Conservation (phyloP, 176 grass and related monocot genomes). For the Echinochloa phyllopogon region DNA sequence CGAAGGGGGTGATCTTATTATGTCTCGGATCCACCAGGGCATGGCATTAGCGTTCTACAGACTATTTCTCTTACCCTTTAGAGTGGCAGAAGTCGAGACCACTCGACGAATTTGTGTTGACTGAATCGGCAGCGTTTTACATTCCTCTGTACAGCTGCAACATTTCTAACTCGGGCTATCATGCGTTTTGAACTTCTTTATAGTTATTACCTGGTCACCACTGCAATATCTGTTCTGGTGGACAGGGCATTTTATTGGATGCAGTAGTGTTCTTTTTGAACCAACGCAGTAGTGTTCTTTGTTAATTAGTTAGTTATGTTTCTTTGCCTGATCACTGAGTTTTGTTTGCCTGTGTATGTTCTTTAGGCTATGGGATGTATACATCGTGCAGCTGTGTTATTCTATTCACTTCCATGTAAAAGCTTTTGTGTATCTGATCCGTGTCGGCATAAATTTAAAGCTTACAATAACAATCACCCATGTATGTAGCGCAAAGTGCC, state of each 20-base stretch:
- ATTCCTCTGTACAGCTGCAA: conserved; percentile 57
- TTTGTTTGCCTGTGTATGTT: conserved; percentile 30
- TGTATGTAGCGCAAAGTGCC: background rate
- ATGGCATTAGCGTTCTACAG: conserved; percentile 48
- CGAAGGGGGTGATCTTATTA: conserved; percentile 58
- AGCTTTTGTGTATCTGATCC: background rate
- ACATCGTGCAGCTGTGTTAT: conserved; percentile 21
- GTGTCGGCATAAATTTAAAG: background rate
- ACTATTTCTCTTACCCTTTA: background rate
- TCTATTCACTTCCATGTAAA: background rate
- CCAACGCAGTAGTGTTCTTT: conserved; percentile 19
- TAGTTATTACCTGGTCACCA: background rate
- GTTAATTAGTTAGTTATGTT: conserved; percentile 13
- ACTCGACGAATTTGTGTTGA: conserved; percentile 17
- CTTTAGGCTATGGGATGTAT: conserved; percentile 24
- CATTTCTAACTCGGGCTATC: conserved; percentile 31
- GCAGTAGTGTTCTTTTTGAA: conserved; percentile 19
- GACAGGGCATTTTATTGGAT: conserved; percentile 18
- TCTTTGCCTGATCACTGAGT: conserved; percentile 24
- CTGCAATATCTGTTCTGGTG: background rate
- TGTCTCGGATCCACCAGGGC: conserved; percentile 59
- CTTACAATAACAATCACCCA: background rate
- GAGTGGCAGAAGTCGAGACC: background rate
- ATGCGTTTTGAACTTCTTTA: background rate
- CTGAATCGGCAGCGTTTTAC: conserved; percentile 3